phyloP scores from a whole-genome alignment of 2,329 filamentous ascomycete genomes.

The Phyllosticta paracitricarpa region DNA sequence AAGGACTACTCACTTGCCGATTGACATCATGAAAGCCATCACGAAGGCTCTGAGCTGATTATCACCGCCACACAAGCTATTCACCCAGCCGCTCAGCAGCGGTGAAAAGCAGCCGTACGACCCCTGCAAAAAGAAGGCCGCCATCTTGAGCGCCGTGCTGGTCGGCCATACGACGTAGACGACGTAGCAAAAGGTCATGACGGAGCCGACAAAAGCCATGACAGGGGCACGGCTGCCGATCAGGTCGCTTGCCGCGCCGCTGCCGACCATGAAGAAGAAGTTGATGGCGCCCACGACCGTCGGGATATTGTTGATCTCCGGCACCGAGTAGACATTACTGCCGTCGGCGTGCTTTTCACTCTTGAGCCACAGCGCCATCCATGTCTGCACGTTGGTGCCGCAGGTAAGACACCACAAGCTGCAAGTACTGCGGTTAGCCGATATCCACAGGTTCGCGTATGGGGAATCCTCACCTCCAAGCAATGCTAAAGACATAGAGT shows the following conservation, averaged over 20 bases:
- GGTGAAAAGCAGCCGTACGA: constrained; percentile 36
- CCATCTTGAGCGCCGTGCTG: constrained; percentile 29
- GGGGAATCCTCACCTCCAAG: constrained; percentile 14
- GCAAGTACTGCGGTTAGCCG: constrained; percentile 10
- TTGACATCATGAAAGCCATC: constrained; percentile 17
- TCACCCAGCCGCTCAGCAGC: constrained; percentile 32
- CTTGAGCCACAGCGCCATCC: constrained; percentile 34
- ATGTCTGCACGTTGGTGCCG: constrained; percentile 30
- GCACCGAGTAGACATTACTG: constrained; percentile 21
- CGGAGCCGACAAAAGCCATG: constrained; percentile 26
- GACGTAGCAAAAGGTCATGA: constrained; percentile 29
- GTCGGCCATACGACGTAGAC: constrained; percentile 32
- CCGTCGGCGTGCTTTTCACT: constrained; percentile 15
- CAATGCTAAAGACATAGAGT: constrained; percentile 34
- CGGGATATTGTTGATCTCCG: constrained; percentile 38
- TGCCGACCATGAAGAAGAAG: constrained; percentile 30
- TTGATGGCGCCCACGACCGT: constrained; percentile 34
- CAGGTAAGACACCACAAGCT: constrained; percentile 31
- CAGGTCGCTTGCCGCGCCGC: constrained; percentile 23
- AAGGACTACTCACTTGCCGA: constrained; percentile 4
- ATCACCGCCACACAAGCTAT: constrained; percentile 33
- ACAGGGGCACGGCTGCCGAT: constrained; percentile 28
- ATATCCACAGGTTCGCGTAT: background rate
- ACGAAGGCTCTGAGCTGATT: constrained; percentile 35
- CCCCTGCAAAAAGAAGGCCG: constrained; percentile 31